A percentile compares a stretch with the other conserved stretches of the same genome.
phyloP scores from a whole-genome alignment of 306 rosid genomes.

The Betula pendula region DNA sequence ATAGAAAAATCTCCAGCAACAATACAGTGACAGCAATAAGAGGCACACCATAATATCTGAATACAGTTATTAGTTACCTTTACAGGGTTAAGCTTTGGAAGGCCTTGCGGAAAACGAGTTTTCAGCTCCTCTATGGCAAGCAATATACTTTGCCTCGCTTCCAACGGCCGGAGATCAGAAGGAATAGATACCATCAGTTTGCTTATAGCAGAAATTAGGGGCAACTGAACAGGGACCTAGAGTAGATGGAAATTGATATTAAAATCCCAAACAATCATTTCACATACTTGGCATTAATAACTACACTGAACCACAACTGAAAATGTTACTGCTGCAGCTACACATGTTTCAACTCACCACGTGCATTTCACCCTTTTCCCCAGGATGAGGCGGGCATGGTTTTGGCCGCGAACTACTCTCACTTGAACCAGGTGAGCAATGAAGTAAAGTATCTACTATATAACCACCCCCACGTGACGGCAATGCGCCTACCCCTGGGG shows the following conservation, averaged over 20 bases:
- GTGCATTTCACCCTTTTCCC: conserved; percentile 99
- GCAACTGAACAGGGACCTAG: conserved; percentile 95
- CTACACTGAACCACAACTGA: conserved; percentile 6
- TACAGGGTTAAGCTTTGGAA: conserved; percentile 94
- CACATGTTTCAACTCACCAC: conserved; percentile 63
- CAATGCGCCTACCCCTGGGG: conserved; percentile 36
- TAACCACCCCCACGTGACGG: conserved; percentile 64
- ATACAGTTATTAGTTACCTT: conserved; percentile 54
- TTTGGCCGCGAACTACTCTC: conserved; percentile 81
- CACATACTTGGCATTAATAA: conserved; percentile 9
- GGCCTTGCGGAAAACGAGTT: conserved; percentile 88
- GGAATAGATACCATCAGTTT: conserved; percentile 81
- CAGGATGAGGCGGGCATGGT: conserved; percentile 93
- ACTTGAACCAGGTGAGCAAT: conserved; percentile 80
- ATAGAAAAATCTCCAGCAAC: neutral
- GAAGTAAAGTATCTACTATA: conserved; percentile 90
- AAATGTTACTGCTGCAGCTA: neutral
- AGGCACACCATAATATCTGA: conserved; percentile 14
- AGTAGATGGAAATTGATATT: conserved; percentile 24
- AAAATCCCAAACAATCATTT: conserved; percentile 19
- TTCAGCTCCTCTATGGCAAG: conserved; percentile 90
- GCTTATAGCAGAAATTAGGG: conserved; percentile 78
- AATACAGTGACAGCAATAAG: conserved; percentile 22
- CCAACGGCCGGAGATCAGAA: conserved; percentile 91
- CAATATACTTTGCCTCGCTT: conserved; percentile 91